Conservation (phyloP, 495 filamentous ascomycete species). For the Talaromyces thailandensis region DNA sequence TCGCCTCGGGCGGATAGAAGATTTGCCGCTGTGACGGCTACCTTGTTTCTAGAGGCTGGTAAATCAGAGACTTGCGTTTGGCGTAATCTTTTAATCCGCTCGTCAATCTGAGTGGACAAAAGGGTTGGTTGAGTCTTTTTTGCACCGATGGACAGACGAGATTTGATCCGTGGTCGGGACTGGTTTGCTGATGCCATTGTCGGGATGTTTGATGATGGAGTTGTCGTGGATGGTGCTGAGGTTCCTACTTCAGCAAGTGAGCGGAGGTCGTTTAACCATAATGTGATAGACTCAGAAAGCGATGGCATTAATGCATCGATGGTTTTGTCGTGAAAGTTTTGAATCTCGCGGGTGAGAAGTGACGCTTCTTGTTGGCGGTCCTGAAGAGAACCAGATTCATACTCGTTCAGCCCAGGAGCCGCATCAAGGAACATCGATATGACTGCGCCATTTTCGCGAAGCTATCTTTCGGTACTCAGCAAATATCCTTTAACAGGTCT, state of each 20-base stretch:
- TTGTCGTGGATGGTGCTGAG: not conserved
- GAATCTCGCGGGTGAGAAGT: constrained; percentile 28
- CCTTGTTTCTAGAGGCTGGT: constrained; percentile 21
- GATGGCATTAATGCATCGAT: constrained; percentile 18
- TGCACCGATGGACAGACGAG: not conserved
- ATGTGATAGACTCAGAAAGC: constrained; percentile 21
- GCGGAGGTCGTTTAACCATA: constrained; percentile 20
- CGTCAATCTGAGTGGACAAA: constrained; percentile 19
- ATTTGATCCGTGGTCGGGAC: constrained; percentile 14
- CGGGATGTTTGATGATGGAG: not conserved
- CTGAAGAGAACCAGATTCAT: constrained; percentile 10
- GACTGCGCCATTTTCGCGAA: constrained; percentile 26
- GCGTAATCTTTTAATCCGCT: constrained; percentile 20
- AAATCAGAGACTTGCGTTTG: constrained; percentile 22
- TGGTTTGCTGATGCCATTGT: constrained; percentile 7
- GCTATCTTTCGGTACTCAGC: constrained; percentile 12
- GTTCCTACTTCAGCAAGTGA: constrained; percentile 13
- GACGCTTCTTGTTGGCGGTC: constrained; percentile 13
- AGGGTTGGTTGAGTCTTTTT: constrained; percentile 16
- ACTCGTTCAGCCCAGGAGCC: constrained; percentile 16
- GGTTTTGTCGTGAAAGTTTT: constrained; percentile 23
- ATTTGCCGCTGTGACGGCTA: constrained; percentile 29
- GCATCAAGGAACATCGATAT: constrained; percentile 32
- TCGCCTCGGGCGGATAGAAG: constrained; percentile 23
- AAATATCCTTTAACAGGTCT: not conserved